These are phyloP conservation scores for Termitomyces sp. DNA, from an alignment of 768 basidiomycete genomes.

Conservation along the genomic window DNA sequence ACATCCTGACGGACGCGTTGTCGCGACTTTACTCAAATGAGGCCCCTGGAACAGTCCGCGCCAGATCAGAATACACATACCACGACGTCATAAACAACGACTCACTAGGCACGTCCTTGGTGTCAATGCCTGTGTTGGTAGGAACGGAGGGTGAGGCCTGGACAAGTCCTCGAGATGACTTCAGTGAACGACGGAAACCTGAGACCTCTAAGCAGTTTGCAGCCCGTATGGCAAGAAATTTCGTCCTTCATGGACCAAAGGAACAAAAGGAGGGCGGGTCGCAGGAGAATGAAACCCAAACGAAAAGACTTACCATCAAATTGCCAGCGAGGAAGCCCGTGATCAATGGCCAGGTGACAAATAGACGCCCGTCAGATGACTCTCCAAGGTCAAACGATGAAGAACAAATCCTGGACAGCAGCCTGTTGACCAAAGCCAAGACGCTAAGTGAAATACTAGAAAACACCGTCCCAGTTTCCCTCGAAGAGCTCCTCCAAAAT, in stretches of 20 bases:
- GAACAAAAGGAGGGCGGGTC: not conserved
- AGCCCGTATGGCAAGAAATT: rapidly evolving
- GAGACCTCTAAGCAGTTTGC: not conserved
- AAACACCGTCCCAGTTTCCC: not conserved
- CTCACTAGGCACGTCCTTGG: not conserved
- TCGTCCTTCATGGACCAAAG: not conserved
- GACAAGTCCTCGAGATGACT: too few species aligned
- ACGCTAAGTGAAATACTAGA: too few species aligned
- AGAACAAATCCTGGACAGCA: not conserved
- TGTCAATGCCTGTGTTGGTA: not conserved
- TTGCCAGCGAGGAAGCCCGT: not conserved
- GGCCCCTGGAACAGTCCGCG: not conserved
- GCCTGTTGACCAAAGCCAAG: not conserved
- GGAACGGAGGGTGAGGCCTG: not conserved
- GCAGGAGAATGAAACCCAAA: too few species aligned
- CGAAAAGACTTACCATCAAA: not conserved
- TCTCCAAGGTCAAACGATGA: not conserved
- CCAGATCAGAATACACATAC: not conserved
- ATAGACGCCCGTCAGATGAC: not conserved
- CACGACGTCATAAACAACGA: not conserved
- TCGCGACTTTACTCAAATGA: not conserved
- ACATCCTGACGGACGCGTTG: not conserved
- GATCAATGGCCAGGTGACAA: not conserved
- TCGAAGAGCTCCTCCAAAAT: not conserved
- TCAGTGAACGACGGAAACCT: not conserved